Percentiles rank a stretch among this genome's conserved stretches.
Evolutionary conservation across 2,329 filamentous ascomycete species (phyloP).

Genomic region (Helotiales sp.): DNA sequence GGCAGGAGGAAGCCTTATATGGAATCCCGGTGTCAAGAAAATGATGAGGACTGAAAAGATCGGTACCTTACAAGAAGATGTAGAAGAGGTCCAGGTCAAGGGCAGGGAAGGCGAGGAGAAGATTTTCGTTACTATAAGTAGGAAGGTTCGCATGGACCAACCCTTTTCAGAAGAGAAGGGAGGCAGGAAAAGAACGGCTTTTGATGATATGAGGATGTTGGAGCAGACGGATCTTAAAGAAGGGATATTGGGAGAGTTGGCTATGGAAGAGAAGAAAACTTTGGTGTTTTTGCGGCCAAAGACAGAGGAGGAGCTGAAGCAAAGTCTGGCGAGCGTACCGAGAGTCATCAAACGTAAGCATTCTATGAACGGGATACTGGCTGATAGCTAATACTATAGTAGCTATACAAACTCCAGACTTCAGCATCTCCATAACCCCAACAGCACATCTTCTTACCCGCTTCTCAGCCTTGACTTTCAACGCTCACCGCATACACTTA

Average conservation of each 20-base stretch:
- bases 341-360: constrained; percentile 30
- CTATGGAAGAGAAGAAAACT: constrained; percentile 57
- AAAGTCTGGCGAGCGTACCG: constrained; percentile 15
- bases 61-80: constrained; percentile 46
- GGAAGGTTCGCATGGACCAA: background rate
- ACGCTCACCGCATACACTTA: constrained; percentile 88
- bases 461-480: constrained; percentile 88
- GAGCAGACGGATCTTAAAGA: background rate
- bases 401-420: constrained; percentile 43
- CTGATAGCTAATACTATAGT: constrained; percentile 14
- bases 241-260: constrained; percentile 2
- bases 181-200: background rate
- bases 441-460: constrained; percentile 76
- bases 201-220: background rate
- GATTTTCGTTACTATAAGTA: constrained; percentile 28
- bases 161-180: background rate
- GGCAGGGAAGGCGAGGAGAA: constrained; percentile 31
- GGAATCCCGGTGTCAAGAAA: constrained; percentile 37
- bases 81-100: constrained; percentile 42
- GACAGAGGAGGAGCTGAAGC: constrained; percentile 14
- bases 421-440: constrained; percentile 62
- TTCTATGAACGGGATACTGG: constrained; percentile 9
- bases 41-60: constrained; percentile 37
- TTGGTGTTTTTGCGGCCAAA: constrained; percentile 62
- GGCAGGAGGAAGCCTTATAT: constrained; percentile 75